Evolutionary conservation across 345 rosid species (phyloP), one percentile per base, ranked within the genome.

Genomic region (Salix caprea): DNA sequence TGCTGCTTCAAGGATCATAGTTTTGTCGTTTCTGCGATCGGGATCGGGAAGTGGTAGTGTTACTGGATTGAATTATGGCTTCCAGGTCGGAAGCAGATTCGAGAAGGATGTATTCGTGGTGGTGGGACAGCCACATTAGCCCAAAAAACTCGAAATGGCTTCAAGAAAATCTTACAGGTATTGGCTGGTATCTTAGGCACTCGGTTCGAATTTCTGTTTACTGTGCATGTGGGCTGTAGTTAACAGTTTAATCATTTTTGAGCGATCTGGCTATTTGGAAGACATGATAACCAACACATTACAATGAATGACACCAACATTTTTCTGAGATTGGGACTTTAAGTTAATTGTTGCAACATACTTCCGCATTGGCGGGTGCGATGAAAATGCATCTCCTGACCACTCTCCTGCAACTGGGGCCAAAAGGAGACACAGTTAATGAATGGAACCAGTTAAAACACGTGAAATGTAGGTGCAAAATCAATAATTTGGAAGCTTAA

Each of bases 101-200:
- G 19, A 91, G 84, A 79, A 86, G 90, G 70, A 89, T 72, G 84
- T 93, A 93, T 72, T 93, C 99, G 39, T 96, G 99, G 99, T 96
- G 99, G 99, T 96, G 99, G 99, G 92, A 92, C 83, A 93, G 99
- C 89, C 98, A 96, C 83, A 89, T 87, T 40, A 89, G 89, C 86
- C 99, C 98, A 15, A 96, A 92, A 82, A 93, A 92, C 83, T 96
- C 99, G 7, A 96, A 90, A 89, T 96, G 99, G 99, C 98, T 96
- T 68, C 88, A 90, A 83, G 97, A 91, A 78, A 96, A 93, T 89
- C 97, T 96, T 74, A 87, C 98, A 77, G 99, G 99, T 96, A 87
- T 23, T 67, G 46, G 13, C 54, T 48, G 37, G 69, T 58, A 74
- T 74, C 21, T 34, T 48, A 4, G 39, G 23, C 30, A 44, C 3